These are phyloP conservation scores for Annona squamosa DNA, from an alignment of 164 flowering plant species.

Conservation along the genomic window DNA sequence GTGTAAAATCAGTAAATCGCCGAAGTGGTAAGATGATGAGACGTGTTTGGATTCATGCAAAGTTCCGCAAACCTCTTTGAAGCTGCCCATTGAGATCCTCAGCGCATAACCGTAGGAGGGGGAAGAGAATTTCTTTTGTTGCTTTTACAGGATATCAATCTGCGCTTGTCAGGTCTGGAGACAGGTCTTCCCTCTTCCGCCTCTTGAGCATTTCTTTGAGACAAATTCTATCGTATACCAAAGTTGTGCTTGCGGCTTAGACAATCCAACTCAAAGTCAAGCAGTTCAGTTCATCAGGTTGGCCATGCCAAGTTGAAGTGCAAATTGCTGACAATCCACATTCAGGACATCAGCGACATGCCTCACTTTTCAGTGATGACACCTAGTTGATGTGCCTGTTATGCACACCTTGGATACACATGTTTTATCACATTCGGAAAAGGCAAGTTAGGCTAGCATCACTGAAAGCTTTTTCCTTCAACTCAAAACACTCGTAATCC, in stretches of 20 bases:
- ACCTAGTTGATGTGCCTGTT: not conserved
- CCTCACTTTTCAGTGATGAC: not conserved
- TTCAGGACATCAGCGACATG: not conserved
- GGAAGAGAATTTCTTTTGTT: not conserved
- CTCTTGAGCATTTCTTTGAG: not conserved
- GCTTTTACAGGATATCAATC: not conserved
- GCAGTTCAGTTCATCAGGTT: not conserved
- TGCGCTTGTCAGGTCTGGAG: not conserved
- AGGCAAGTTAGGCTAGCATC: too few species aligned
- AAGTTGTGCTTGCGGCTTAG: not conserved
- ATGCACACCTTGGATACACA: too few species aligned
- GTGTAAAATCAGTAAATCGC: constrained; percentile 70
- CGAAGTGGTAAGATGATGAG: constrained; percentile 70
- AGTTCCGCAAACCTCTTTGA: constrained; percentile 64
- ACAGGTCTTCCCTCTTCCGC: not conserved
- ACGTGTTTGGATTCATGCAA: constrained; percentile 94
- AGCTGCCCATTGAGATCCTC: not conserved
- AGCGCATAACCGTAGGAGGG: not conserved
- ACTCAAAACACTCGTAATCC: too few species aligned
- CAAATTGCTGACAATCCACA: not conserved
- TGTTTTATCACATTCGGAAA: too few species aligned
- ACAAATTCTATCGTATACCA: not conserved
- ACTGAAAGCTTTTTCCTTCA: too few species aligned
- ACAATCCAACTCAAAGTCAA: not conserved
- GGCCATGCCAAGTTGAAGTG: not conserved